phyloP scores from a whole-genome alignment of 2,329 filamentous ascomycete species.

The Fusarium stilboides region DNA sequence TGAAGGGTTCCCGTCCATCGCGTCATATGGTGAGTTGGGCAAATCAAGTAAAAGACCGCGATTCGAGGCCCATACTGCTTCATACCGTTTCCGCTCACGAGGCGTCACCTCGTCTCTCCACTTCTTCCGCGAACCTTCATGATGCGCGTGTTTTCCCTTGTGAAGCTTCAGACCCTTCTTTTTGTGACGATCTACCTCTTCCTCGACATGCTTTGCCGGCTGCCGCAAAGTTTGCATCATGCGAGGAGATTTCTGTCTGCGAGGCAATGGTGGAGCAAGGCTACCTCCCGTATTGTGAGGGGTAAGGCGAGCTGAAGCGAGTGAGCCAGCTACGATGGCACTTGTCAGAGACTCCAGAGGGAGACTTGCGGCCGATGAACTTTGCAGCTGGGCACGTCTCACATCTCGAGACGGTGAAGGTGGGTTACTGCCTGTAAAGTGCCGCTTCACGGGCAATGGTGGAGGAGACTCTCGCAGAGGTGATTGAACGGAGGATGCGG shows the following conservation, averaged over 20 bases:
- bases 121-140: slow-evolving; percentile 80
- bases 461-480: slow-evolving; percentile 50
- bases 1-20: slow-evolving; percentile 50
- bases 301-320: slow-evolving; percentile 74
- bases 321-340: slow-evolving; percentile 81
- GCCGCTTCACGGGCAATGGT: slow-evolving; percentile 29
- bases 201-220: slow-evolving; percentile 63
- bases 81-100: slow-evolving; percentile 83
- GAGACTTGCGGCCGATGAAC: slow-evolving; percentile 57
- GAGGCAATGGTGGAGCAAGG: slow-evolving; percentile 57
- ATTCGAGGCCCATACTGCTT: slow-evolving; percentile 89
- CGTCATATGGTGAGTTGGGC: slow-evolving; percentile 36
- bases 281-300: slow-evolving; percentile 59
- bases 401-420: slow-evolving; percentile 58
- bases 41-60: slow-evolving; percentile 69
- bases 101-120: slow-evolving; percentile 84
- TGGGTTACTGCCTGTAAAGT: slow-evolving; percentile 48
- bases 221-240: slow-evolving; percentile 79
- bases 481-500: slow-evolving; percentile 57
- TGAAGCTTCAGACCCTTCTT: slow-evolving; percentile 66
- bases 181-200: slow-evolving; percentile 68
- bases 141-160: slow-evolving; percentile 76
- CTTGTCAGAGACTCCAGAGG: slow-evolving; percentile 77
- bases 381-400: slow-evolving; percentile 48
- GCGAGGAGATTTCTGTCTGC: slow-evolving; percentile 64